Base-by-base conservation (phyloP, 2,329 filamentous ascomycete species). In the Anisogramma anomala region DNA sequence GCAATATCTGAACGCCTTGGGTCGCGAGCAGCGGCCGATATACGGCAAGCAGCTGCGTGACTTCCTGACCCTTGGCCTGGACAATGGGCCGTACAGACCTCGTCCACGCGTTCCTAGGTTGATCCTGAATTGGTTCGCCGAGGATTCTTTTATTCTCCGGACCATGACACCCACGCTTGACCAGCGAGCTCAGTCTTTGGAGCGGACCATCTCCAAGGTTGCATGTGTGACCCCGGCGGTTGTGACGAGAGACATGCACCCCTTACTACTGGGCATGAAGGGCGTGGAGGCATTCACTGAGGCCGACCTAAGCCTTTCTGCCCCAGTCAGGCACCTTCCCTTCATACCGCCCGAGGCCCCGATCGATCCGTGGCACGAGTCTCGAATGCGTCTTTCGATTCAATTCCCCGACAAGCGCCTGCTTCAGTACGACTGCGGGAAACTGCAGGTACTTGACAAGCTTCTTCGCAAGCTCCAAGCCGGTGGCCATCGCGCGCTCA, bases 401-500 rank as follows among this genome's bases (percentile, higher is more conserved):
- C 91, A 94, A 33, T 98, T 98, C 57, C 91, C 93, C 0, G 91
- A 98, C 59, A 94, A 88, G 58, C 77, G 91, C 26, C 75, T 98
- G n/a, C 68, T 98, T 1, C 89, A 98, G 58, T 98, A 94, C 58
- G 91, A 98, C 61, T 96, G 91, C 55, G 91, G 91, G 52, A 98
- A 98, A 60, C 74, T 98, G 3, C 91, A 98, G 55, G 79, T 82
- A 14, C 72, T 98, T 13, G 91, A 93, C 54, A 80, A 80, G 46
- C 72, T 98, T 2, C 72, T 98, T 11, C 82, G 91, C 8, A 80
- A 83, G 48, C 71, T 98, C 6, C 88, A 96, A 62, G 77, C 84
- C 2, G 87, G 86, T 28, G 87, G 88, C 1, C 91, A 96, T 55
- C 84, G 93, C 6, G 91, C 87, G 8, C 70, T 99, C 37, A 98